These are phyloP conservation scores for Passiflora organensis DNA, from an alignment of 345 rosid species.

Conservation along the genomic window DNA sequence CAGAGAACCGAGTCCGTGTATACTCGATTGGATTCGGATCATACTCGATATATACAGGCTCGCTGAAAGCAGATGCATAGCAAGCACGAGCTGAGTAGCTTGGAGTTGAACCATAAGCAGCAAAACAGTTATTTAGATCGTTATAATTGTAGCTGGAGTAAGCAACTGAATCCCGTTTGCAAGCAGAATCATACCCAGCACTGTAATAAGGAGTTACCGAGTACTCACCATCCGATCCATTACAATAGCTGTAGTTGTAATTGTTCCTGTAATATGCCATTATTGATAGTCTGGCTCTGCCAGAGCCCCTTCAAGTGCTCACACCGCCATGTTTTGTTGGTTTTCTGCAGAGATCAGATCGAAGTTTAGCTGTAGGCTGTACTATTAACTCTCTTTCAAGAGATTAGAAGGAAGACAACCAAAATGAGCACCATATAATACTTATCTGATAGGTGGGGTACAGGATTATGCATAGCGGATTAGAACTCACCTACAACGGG, in stretches of 20 bases:
- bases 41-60: conserved; percentile 30
- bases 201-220: conserved; percentile 1
- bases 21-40: conserved; percentile 20
- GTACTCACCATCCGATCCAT: conserved; percentile 4
- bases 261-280: conserved; percentile 28
- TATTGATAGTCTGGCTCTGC: neutral
- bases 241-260: conserved; percentile 3
- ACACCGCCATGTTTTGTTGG: neutral
- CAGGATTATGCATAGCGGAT: too few relatives aligned
- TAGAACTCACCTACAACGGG: neutral
- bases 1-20: conserved; percentile 28
- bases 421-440: neutral
- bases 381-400: too few relatives aligned
- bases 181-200: conserved; percentile 4
- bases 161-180: conserved; percentile 4
- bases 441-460: conserved; percentile 6
- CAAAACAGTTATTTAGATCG: conserved; percentile 4
- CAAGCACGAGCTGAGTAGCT: conserved; percentile 22
- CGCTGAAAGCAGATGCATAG: conserved; percentile 40
- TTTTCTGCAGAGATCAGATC: neutral
- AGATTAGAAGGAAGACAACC: too few relatives aligned
- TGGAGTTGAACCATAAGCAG: conserved; percentile 11
- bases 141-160: conserved; percentile 8
- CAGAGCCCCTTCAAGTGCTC: conserved; percentile 2
- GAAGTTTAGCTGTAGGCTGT: too few relatives aligned